Base-by-base conservation (phyloP, 208 protist genomes). In the Wallacemonas sp. region DNA sequence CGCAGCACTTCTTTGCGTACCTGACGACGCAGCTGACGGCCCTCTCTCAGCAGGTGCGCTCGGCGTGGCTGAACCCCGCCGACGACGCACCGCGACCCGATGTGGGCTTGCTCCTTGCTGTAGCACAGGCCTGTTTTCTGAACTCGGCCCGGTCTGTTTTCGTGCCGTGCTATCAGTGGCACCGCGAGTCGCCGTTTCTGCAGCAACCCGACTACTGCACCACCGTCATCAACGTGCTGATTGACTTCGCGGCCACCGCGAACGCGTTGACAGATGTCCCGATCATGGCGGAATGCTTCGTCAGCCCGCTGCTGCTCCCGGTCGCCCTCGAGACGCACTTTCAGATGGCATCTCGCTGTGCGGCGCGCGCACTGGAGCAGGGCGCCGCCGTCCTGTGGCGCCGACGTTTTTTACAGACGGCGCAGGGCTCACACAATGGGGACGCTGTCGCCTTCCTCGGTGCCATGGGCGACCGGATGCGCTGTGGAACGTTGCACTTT, bases 1-100 rank as follows among this genome's bases (percentile, higher is more conserved):
- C 89, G 11, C 89, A 91, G 38, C 82, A 91, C 65, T 90, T 92
- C 61, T 94, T 94, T 64, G 61, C 74, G 10, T 94, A 89, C 59
- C 65, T 94, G 12, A 26, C 57, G 32, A 23, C 52, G 22, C 52
- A 59, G n/a, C 52, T 59, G 22, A 42, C 26, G 39, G 22, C 7
- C 4, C n/a, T 61, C 11, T 42, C 38, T 25, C 3, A 4, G 7
- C 25, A 7, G 54, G 33, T 61, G 7, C 7, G 26, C n/a, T 3
- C 23, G n/a, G 5, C 11, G 28, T 29, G 16, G 45, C 3, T n/a
- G n/a, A n/a, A 7, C 52, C 28, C 8, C 23, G 25, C 18, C 14
- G 52, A 59, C n/a, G 32, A 59, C 3, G 52, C 8, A 14, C 20
- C 8, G 3, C 25, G 18, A 11, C 7, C 29, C 11, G 48, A 55